Base-by-base conservation (phyloP, 1,284 basidiomycete genomes). In the Marasmius oreades region DNA sequence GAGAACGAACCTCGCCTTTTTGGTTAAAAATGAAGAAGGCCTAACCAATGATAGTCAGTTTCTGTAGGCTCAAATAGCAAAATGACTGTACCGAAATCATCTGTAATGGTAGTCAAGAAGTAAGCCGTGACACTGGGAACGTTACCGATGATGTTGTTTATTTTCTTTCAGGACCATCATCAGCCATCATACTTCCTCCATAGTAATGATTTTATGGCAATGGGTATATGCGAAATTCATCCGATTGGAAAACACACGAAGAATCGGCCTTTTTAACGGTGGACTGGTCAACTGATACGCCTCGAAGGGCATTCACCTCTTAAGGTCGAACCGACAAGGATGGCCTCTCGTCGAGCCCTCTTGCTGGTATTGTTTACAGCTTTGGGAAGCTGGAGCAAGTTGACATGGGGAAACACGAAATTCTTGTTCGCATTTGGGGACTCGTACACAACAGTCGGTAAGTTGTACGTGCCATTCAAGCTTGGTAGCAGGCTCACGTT, bases 21-120 rank as follows among this genome's bases (percentile, higher is more conserved):
- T 94, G 92, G 69, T 96, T 98, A 81, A 97, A 97, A 61, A 97
- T 92, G 75, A 98, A 98, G 84, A 98, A 95, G 53, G 93, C 95
- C 92, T 95, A 33, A 4, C 7, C 12, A 28, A 5, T 5, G 18
- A 50, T 50, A 14, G 12, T 28, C 10, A 33, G 14, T 31, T 16
- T 18, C 28, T 31, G 26, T 2, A 12, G 26, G 14, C 20, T n/a
- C n/a, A 7, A n/a, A 31, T 16, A 50, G 24, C 14, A 10, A 33
- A 7, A 50, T 12, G 12, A 20, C 31, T 26, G 26, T 50, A 50
- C 47, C 47, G 47, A 50, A 31, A 50, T 50, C 47, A 50, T 50
- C 24, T 20, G 20, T 50, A 12, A 26, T 50, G 47, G 26, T 18
- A 26, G 47, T 50, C 47, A 33, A 31, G 14, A 26, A 50, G 31